phyloP scores from a whole-genome alignment of 495 filamentous ascomycete species.

The Xylaria sp. region DNA sequence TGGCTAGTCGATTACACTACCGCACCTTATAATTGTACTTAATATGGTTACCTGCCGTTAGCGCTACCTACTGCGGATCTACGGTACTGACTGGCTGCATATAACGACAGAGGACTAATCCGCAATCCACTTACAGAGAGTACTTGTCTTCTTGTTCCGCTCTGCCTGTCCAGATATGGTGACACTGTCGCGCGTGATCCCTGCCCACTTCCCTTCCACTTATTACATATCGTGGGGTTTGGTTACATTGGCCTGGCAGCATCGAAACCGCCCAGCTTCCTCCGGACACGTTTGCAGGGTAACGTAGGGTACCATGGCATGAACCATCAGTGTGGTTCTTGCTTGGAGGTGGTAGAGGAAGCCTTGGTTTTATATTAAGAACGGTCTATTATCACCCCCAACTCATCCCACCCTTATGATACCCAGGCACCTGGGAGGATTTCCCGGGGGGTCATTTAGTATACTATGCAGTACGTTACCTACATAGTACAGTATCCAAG shows the following conservation, averaged over 20 bases:
- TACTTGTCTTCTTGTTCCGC: neutral
- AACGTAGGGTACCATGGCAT: constrained; percentile 7
- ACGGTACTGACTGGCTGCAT: neutral
- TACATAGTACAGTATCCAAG: constrained; percentile 4
- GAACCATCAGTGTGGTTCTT: constrained; percentile 21
- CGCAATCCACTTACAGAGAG: neutral
- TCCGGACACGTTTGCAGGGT: neutral
- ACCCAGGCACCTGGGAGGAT: constrained; percentile 16
- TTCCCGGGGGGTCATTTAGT: neutral
- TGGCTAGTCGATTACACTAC: neutral
- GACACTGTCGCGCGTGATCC: neutral
- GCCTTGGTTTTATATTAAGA: constrained; percentile 1
- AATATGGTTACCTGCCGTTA: neutral
- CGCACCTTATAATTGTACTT: too few species aligned
- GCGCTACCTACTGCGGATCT: constrained; percentile 18
- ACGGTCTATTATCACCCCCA: neutral
- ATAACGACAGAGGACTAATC: neutral
- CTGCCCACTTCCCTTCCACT: constrained; percentile 2
- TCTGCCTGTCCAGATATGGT: constrained; percentile 1
- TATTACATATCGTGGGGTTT: constrained; percentile 17
- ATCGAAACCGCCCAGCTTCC: constrained; percentile 24
- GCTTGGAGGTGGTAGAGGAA: neutral
- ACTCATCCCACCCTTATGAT: neutral
- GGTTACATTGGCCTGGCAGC: constrained; percentile 22
- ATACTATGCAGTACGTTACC: neutral